Evolutionary conservation across 306 rosid species (phyloP).

Genomic region (Quillaja saponaria): DNA sequence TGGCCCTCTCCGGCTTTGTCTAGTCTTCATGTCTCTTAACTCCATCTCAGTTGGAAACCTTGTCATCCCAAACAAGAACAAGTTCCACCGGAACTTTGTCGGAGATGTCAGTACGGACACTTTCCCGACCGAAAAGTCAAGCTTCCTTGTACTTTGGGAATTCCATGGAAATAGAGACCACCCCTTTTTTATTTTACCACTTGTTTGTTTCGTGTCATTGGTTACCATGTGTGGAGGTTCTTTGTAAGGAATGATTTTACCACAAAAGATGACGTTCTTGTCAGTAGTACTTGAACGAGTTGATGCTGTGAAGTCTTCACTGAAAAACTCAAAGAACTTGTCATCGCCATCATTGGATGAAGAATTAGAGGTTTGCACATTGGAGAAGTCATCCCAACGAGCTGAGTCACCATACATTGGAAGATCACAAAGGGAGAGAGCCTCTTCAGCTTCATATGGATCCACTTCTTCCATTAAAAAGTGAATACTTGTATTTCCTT

Average conservation of each 20-base stretch:
- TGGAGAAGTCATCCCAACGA: slow-evolving; percentile 44
- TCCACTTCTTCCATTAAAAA: slow-evolving; percentile 15
- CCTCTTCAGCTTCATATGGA: slow-evolving; percentile 56
- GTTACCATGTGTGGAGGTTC: slow-evolving; percentile 18
- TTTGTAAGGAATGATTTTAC: slow-evolving; percentile 66
- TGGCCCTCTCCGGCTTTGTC: slow-evolving; percentile 49
- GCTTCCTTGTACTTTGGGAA: background rate
- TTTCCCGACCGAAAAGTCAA: slow-evolving; percentile 29
- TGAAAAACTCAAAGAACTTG: slow-evolving; percentile 67
- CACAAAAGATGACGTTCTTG: slow-evolving; percentile 70
- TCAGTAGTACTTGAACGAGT: slow-evolving; percentile 19
- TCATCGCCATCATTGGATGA: background rate
- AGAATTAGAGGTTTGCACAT: slow-evolving; percentile 24
- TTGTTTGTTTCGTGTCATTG: background rate
- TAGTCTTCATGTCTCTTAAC: slow-evolving; percentile 52
- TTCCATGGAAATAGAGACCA: slow-evolving; percentile 11
- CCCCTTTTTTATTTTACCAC: slow-evolving; percentile 2
- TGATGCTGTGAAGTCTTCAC: slow-evolving; percentile 56
- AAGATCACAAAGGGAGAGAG: slow-evolving; percentile 75
- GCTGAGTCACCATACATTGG: slow-evolving; percentile 50
- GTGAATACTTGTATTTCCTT: too few species aligned
- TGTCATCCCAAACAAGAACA: slow-evolving; percentile 63
- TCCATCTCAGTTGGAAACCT: slow-evolving; percentile 57
- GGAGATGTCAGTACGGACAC: slow-evolving; percentile 46
- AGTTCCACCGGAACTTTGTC: slow-evolving; percentile 59